These are phyloP conservation scores for Ceratocystis colombiana DNA, from an alignment of 2,329 filamentous ascomycete species.

Conservation along the genomic window DNA sequence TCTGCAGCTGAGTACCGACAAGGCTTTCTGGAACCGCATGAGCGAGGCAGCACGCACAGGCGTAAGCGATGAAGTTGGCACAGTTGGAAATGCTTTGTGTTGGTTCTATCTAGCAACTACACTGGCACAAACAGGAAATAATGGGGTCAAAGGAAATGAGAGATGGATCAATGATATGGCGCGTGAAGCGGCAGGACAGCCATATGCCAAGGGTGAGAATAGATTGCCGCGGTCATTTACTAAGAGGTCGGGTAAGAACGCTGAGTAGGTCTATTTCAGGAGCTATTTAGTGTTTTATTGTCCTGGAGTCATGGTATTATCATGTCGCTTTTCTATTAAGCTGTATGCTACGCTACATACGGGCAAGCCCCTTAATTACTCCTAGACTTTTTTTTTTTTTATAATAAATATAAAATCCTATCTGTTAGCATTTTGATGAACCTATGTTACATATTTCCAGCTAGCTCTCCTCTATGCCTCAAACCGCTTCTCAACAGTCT, in stretches of 20 bases:
- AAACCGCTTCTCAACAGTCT: constrained; percentile 71
- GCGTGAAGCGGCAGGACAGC: constrained; percentile 50
- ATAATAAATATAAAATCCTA: no score
- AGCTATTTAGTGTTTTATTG: no score
- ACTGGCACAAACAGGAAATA: constrained; percentile 45
- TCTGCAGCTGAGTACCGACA: constrained; percentile 54
- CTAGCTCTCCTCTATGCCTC: constrained; percentile 33
- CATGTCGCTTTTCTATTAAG: no score
- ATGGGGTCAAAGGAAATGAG: constrained; percentile 47
- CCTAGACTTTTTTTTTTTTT: no score
- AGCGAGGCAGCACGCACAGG: constrained; percentile 51
- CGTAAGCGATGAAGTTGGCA: constrained; percentile 73
- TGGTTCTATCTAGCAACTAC: constrained; percentile 71
- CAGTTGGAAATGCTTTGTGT: constrained; percentile 63
- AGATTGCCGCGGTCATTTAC: constrained; percentile 45
- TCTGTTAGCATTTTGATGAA: not conserved
- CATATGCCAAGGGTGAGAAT: constrained; percentile 51
- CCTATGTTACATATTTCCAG: not conserved
- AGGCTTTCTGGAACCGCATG: constrained; percentile 56
- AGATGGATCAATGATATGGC: constrained; percentile 68
- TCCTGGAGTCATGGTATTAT: no score
- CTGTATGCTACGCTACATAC: no score
- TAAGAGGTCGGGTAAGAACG: constrained; percentile 25
- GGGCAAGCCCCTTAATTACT: no score
- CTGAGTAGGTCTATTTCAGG: no score